A percentile compares a stretch with the other conserved stretches of the same genome.
Conservation (phyloP, 2,329 filamentous ascomycete genomes). For the Lojkania enalia region DNA sequence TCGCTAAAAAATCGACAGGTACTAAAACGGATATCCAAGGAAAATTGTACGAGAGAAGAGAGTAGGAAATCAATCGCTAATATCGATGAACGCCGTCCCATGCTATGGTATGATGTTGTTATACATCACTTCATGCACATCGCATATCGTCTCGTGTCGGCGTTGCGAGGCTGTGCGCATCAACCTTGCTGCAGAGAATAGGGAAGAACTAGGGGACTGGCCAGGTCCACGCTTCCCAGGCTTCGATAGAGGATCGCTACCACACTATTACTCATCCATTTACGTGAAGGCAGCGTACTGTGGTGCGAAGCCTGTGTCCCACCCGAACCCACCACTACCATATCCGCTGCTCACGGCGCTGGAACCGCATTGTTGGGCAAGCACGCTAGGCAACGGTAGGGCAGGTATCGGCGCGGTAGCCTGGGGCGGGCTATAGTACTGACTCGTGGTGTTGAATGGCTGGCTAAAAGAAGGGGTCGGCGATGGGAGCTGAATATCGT, state of each 20-base stretch:
- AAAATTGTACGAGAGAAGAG: slow-evolving; percentile 46
- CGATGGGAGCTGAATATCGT: slow-evolving; percentile 72
- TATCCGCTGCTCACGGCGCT: slow-evolving; percentile 65
- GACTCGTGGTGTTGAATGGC: slow-evolving; percentile 70
- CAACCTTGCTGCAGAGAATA: slow-evolving; percentile 32
- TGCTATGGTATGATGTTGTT: slow-evolving; percentile 51
- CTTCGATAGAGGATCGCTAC: slow-evolving; percentile 33
- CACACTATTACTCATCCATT: slow-evolving; percentile 41
- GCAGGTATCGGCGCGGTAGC: slow-evolving; percentile 73
- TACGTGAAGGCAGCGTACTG: slow-evolving; percentile 79
- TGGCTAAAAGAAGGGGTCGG: slow-evolving; percentile 80
- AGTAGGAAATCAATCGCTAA: slow-evolving; percentile 42
- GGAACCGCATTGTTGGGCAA: slow-evolving; percentile 80
- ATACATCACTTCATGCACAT: slow-evolving; percentile 49
- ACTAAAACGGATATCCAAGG: slow-evolving; percentile 50
- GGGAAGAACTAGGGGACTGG: slow-evolving; percentile 39
- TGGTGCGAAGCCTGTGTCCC: slow-evolving; percentile 81
- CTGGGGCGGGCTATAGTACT: slow-evolving; percentile 79
- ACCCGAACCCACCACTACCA: slow-evolving; percentile 72
- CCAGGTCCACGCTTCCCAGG: slow-evolving; percentile 48
- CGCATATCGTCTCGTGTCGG: slow-evolving; percentile 51
- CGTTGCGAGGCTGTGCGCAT: slow-evolving; percentile 46
- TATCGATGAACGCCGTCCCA: slow-evolving; percentile 60
- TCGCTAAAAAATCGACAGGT: slow-evolving; percentile 50
- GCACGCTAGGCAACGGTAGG: slow-evolving; percentile 82